Evolutionary conservation across 2,329 filamentous ascomycete genomes (phyloP).

Genomic region (Nectriaceae sp.): DNA sequence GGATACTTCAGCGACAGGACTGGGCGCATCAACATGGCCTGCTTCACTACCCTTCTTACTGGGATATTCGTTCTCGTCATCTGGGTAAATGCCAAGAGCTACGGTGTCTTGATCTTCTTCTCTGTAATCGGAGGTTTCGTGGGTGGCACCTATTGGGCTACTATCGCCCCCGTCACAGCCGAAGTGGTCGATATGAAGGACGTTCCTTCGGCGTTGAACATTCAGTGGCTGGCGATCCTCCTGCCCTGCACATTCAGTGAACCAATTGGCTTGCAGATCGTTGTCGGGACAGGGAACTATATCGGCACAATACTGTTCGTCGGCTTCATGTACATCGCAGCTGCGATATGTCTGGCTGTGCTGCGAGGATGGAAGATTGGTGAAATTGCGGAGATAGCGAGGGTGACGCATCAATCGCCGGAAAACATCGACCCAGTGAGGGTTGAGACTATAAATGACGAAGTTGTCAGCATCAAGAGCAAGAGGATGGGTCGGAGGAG

Average conservation of each 20-base stretch:
- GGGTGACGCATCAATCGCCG: constrained; percentile 30
- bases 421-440: constrained; percentile 34
- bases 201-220: constrained; percentile 66
- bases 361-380: constrained; percentile 42
- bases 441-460: constrained; percentile 26
- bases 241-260: constrained; percentile 71
- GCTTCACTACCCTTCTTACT: constrained; percentile 62
- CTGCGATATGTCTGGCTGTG: constrained; percentile 35
- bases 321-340: constrained; percentile 61
- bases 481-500: constrained; percentile 32
- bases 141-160: constrained; percentile 71
- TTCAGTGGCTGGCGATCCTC: constrained; percentile 72
- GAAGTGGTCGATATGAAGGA: constrained; percentile 73
- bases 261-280: constrained; percentile 62
- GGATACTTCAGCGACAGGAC: constrained; percentile 71
- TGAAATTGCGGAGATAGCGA: constrained; percentile 35
- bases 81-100: constrained; percentile 68
- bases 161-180: constrained; percentile 68
- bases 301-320: constrained; percentile 59
- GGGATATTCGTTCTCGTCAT: constrained; percentile 68
- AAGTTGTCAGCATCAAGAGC: constrained; percentile 31
- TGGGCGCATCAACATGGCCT: constrained; percentile 74
- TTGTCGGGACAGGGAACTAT: constrained; percentile 46
- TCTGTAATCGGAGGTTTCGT: constrained; percentile 70
- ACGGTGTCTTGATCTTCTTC: constrained; percentile 71